Evolutionary conservation across 768 basidiomycete genomes (phyloP).

Genomic region (Boletellus ananiceps): DNA sequence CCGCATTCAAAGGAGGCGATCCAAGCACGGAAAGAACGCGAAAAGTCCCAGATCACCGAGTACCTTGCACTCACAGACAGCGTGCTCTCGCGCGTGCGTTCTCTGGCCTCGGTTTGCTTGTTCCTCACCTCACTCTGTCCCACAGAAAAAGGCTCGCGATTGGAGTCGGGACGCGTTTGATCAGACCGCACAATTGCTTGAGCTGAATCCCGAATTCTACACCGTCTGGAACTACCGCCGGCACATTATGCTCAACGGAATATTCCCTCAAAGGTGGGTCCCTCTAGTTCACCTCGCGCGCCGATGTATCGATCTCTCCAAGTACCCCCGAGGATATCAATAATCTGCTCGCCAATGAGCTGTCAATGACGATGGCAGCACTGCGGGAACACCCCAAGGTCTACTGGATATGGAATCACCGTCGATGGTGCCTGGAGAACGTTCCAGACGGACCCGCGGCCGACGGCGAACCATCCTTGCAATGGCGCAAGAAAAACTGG

Average conservation of each 20-base stretch:
- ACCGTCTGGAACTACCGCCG: constrained; percentile 95
- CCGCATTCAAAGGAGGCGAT: constrained; percentile 53
- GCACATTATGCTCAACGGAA: constrained; percentile 64
- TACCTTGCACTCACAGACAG: constrained; percentile 64
- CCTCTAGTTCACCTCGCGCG: background rate
- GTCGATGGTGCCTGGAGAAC: constrained; percentile 89
- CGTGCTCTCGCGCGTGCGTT: constrained; percentile 59
- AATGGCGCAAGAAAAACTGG: constrained; percentile 85
- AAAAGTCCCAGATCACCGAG: constrained; percentile 70
- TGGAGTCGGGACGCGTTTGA: constrained; percentile 72
- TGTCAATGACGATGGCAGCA: constrained; percentile 74
- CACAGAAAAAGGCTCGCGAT: constrained; percentile 65
- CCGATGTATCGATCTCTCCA: constrained; percentile 14
- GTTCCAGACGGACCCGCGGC: constrained; percentile 68
- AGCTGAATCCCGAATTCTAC: constrained; percentile 91
- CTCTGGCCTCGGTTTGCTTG: background rate
- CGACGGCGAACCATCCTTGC: constrained; percentile 39
- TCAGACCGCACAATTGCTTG: constrained; percentile 72
- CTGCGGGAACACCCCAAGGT: constrained; percentile 89
- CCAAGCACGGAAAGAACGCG: constrained; percentile 65
- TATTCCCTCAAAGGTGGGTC: constrained; percentile 63
- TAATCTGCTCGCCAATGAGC: constrained; percentile 61
- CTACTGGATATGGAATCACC: constrained; percentile 99
- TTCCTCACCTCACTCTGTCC: background rate
- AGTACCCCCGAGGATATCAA: constrained; percentile 64